A percentile compares a stretch with the other conserved stretches of the same genome.
Evolutionary conservation across 495 filamentous ascomycete species (phyloP).

Genomic region (Pseudomonodictys pantanalensis): DNA sequence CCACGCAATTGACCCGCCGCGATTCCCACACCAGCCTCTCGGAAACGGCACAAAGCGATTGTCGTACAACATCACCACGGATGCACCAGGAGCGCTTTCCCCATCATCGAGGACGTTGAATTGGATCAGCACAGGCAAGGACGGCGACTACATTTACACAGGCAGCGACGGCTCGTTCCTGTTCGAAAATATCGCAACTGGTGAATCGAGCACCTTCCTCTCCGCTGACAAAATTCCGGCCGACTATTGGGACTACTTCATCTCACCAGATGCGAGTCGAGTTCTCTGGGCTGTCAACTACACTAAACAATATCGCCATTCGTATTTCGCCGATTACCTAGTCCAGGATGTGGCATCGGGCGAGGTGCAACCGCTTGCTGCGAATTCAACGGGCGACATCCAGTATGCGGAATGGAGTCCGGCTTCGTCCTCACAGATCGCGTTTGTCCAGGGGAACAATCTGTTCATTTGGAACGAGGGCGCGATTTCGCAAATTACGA

Average conservation of each 20-base stretch:
- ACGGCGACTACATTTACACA: conserved; percentile 51
- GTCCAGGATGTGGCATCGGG: conserved; percentile 51
- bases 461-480: conserved; percentile 53
- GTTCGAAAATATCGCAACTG: conserved; percentile 51
- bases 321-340: conserved; percentile 57
- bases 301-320: conserved; percentile 57
- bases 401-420: conserved; percentile 56
- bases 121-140: conserved; percentile 46
- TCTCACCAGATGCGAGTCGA: conserved; percentile 47
- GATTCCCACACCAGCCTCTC: conserved; percentile 27
- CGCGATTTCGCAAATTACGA: conserved; percentile 50
- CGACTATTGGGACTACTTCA: conserved; percentile 42
- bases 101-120: conserved; percentile 37
- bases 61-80: conserved; percentile 26
- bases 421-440: conserved; percentile 46
- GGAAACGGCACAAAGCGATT: conserved; percentile 28
- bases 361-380: conserved; percentile 45
- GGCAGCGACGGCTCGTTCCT: conserved; percentile 45
- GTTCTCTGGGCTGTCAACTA: conserved; percentile 48
- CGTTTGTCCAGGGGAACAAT: conserved; percentile 57
- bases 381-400: conserved; percentile 52
- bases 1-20: conserved; percentile 23
- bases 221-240: conserved; percentile 33
- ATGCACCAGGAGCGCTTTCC: conserved; percentile 9
- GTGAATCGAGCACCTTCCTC: conserved; percentile 49